A percentile compares a stretch with the other conserved stretches of the same genome.
Conservation (phyloP, 2,329 filamentous ascomycete genomes). For the Scedosporium minutisporum region DNA sequence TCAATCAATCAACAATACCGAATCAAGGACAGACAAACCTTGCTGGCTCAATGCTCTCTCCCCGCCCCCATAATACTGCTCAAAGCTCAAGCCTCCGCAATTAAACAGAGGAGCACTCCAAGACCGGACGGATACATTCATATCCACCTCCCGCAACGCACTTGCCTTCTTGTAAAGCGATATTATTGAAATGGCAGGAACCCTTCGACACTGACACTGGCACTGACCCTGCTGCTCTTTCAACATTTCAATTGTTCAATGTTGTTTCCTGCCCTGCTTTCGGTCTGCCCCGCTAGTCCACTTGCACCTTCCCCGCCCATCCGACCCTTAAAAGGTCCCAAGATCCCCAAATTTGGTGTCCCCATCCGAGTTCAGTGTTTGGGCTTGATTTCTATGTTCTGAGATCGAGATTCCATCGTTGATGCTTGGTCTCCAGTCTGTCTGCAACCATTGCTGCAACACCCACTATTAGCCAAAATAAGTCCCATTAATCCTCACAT, state of each 20-base stretch:
- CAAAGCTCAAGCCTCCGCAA: too few relatives aligned
- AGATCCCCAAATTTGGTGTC: neutral
- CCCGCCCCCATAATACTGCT: too few relatives aligned
- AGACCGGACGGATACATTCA: too few relatives aligned
- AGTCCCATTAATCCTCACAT: neutral
- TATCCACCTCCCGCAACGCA: too few relatives aligned
- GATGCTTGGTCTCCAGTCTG: neutral
- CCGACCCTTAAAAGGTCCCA: neutral
- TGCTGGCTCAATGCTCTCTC: too few relatives aligned
- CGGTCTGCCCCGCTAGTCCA: neutral
- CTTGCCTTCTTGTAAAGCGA: too few relatives aligned
- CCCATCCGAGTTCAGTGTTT: neutral
- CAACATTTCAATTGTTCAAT: conserved; percentile 1
- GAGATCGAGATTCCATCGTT: neutral
- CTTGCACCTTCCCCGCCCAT: neutral
- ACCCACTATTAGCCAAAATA: neutral
- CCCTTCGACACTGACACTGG: too few relatives aligned
- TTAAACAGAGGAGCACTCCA: too few relatives aligned
- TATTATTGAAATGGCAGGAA: too few relatives aligned
- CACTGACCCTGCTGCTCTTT: too few relatives aligned
- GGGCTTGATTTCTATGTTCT: neutral
- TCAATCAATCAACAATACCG: too few relatives aligned
- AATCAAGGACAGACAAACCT: too few relatives aligned
- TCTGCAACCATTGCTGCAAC: neutral
- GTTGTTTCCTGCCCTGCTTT: neutral